phyloP scores from a whole-genome alignment of 2,329 filamentous ascomycete species.

The Coleophoma cylindrospora region DNA sequence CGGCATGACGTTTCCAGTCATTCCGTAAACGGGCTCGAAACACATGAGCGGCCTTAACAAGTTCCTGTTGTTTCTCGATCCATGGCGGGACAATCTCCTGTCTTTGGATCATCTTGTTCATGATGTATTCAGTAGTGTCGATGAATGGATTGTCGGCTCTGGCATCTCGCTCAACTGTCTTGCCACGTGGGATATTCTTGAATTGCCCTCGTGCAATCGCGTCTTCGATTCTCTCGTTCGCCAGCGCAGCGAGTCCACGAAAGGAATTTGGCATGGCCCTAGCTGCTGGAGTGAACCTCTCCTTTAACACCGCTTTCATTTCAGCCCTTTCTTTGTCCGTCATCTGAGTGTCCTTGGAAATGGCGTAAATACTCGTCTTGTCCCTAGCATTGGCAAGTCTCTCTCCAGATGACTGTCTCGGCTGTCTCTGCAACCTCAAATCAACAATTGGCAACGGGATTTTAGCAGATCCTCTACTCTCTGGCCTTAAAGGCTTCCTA shows the following conservation, averaged over 20 bases:
- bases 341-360: slow-evolving; percentile 47
- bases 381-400: slow-evolving; percentile 52
- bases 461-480: slow-evolving; percentile 39
- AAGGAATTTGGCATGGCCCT: slow-evolving; percentile 72
- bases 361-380: slow-evolving; percentile 48
- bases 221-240: slow-evolving; percentile 90
- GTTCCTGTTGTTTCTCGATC: slow-evolving; percentile 98
- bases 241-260: slow-evolving; percentile 73
- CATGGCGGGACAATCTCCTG: slow-evolving; percentile 95
- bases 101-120: slow-evolving; percentile 97
- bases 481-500: slow-evolving; percentile 59
- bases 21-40: slow-evolving; percentile 73
- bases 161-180: slow-evolving; percentile 74
- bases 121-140: slow-evolving; percentile 94
- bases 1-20: slow-evolving; percentile 82
- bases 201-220: slow-evolving; percentile 92
- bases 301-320: slow-evolving; percentile 67
- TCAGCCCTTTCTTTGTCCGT: slow-evolving; percentile 69
- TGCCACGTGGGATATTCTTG: slow-evolving; percentile 74
- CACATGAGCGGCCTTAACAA: slow-evolving; percentile 60
- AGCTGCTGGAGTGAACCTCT: slow-evolving; percentile 71
- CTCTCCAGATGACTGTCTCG: slow-evolving; percentile 36
- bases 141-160: slow-evolving; percentile 84
- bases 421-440: slow-evolving; percentile 39
- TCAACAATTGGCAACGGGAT: slow-evolving; percentile 44